Base-by-base conservation (phyloP, 2,329 filamentous ascomycete genomes). In the Pseudogymnoascus sp. region DNA sequence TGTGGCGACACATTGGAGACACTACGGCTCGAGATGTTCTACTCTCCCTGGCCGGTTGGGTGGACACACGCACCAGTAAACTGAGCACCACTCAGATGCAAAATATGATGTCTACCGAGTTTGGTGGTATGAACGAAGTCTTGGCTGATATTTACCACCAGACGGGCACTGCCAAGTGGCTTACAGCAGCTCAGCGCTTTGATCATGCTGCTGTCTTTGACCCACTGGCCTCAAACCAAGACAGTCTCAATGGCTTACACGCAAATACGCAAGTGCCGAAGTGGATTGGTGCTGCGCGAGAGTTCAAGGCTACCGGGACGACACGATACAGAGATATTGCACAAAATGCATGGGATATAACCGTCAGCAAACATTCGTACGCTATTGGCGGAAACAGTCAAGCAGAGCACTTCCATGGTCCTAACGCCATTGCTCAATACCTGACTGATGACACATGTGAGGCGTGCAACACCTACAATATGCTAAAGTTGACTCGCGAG, bases 381-480 rank as follows among this genome's bases (percentile, higher is more conserved):
- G 79, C 79, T 28, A 81, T 82, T 36, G 80, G 80, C 2, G 79
- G 76, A 3, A 82, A 82, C 71, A 80, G 78, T 65, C 76, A 81
- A 62, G 73, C 77, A 0, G 80, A 82, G 66, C 80, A 82, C 66
- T 82, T 82, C 67, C 75, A 71, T 12, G 67, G 68, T 0, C 72
- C 79, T 0, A 74, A 81, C 62, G 76, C 74, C 8, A 82, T 82
- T 60, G 71, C 79, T 0, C 66, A 65, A 2, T 77, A 74, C 59
- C 70, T 82, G 9, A 69, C 68, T 3, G 66, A 70, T 0, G 80
- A 82, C 66, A 81, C 79, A 0, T 75, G 74, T 47, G 80, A 82
- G 68, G 74, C 74, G 1, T 82, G 80, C 69, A 82, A 82, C 67
- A 79, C 78, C 0, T 81, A 82, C 67, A 82, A 82, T 65, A 82